These are phyloP conservation scores for Kregervanrija delftensis DNA, from an alignment of 805 yeast species.

Conservation along the genomic window DNA sequence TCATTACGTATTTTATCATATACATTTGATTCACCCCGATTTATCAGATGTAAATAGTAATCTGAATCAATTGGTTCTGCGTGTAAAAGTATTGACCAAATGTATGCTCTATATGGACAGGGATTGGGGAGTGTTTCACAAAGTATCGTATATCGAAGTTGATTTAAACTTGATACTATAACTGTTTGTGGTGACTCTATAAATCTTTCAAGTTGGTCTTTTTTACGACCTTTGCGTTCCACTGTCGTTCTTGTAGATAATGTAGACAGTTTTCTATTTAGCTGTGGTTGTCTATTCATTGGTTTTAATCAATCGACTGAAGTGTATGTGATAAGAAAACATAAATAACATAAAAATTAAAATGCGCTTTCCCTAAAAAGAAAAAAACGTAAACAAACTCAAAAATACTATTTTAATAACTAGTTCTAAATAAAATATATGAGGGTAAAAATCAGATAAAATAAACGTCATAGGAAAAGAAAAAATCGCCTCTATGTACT, in stretches of 20 bases:
- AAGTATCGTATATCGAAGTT: slow-evolving; percentile 44
- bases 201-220: slow-evolving; percentile 49
- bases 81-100: slow-evolving; percentile 73
- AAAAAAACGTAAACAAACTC: too few relatives aligned
- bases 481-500: neutral
- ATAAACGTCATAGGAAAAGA: too few relatives aligned
- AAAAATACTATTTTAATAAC: too few relatives aligned
- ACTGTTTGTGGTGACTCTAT: slow-evolving; percentile 38
- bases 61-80: slow-evolving; percentile 53
- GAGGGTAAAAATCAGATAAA: too few relatives aligned
- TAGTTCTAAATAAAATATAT: slow-evolving; percentile 1
- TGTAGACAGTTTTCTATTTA: too few relatives aligned
- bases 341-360: too few relatives aligned
- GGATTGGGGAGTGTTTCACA: slow-evolving; percentile 36
- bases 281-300: too few relatives aligned
- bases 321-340: too few relatives aligned
- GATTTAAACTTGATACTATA: slow-evolving; percentile 42
- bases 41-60: slow-evolving; percentile 46
- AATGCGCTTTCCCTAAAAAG: too few relatives aligned
- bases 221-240: slow-evolving; percentile 31
- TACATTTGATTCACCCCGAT: slow-evolving; percentile 50
- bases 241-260: slow-evolving; percentile 5
- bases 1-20: slow-evolving; percentile 75
- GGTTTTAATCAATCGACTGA: too few relatives aligned
- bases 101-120: slow-evolving; percentile 67